Percentiles rank a stretch among this genome's conserved stretches.
These are phyloP conservation scores for Sporothrix inflata DNA, from an alignment of 2,329 filamentous ascomycete species.

Conservation along the genomic window DNA sequence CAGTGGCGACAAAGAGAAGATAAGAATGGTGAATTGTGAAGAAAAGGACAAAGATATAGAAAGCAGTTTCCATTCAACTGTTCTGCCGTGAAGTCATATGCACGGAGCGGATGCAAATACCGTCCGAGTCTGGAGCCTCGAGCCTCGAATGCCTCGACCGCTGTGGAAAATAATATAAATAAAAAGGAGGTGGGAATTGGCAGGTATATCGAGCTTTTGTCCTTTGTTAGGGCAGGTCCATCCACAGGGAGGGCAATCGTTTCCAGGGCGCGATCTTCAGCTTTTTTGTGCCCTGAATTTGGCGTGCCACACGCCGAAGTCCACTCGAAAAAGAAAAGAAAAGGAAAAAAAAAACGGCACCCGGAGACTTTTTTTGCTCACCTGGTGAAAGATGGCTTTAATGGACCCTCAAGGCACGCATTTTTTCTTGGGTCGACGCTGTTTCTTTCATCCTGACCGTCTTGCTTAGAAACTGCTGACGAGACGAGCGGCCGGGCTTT, in stretches of 20 bases:
- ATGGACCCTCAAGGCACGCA: neutral
- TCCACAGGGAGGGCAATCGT: neutral
- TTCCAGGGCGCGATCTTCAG: neutral
- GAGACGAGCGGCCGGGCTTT: neutral
- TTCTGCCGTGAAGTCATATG: neutral
- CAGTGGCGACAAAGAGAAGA: no score
- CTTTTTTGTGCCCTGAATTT: neutral
- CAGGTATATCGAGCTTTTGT: conserved; percentile 20
- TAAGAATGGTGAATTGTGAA: no score
- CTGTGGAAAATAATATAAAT: neutral
- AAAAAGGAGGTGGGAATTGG: neutral
- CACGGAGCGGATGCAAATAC: neutral
- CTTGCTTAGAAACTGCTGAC: conserved; percentile 13
- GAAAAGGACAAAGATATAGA: neutral
- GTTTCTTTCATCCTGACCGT: neutral
- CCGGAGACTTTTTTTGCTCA: conserved; percentile 9
- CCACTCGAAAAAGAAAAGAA: neutral
- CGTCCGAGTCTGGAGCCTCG: neutral
- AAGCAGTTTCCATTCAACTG: neutral
- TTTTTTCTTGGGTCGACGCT: neutral
- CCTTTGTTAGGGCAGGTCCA: neutral
- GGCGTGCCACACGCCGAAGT: neutral
- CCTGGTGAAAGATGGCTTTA: neutral
- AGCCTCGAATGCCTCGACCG: neutral
- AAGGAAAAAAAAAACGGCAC: neutral